phyloP scores from a whole-genome alignment of 257 asterid genomes.

The Coffea canephora region DNA sequence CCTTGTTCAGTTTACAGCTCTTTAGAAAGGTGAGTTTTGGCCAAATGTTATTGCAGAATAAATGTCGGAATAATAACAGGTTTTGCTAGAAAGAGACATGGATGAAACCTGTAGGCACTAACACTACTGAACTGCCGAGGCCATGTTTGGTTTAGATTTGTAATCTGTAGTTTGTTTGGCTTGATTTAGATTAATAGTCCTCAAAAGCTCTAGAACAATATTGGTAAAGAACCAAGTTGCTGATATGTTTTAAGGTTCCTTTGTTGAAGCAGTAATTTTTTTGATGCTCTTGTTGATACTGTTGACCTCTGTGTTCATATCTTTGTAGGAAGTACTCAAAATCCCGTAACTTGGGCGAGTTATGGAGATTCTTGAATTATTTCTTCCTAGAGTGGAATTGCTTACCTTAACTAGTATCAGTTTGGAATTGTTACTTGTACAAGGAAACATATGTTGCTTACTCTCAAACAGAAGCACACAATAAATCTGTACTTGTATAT shows the following conservation, averaged over 20 bases:
- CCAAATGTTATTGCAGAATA: neutral
- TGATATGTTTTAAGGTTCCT: neutral
- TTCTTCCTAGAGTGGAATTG: neutral
- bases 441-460: neutral
- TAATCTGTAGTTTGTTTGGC: neutral
- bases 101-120: neutral
- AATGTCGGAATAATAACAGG: neutral
- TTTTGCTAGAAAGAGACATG: neutral
- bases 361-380: neutral
- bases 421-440: neutral
- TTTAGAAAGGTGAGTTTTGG: conserved; percentile 11
- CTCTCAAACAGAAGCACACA: neutral
- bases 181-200: neutral
- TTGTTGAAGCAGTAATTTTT: neutral
- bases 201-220: neutral
- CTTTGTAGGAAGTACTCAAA: neutral
- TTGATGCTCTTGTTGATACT: neutral
- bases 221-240: neutral
- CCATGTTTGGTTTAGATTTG: conserved; percentile 1
- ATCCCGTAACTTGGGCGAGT: neutral
- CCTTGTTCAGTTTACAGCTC: conserved; percentile 8
- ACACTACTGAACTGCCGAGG: neutral
- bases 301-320: conserved; percentile 7
- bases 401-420: neutral
- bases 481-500: neutral